Evolutionary conservation across 768 basidiomycete genomes (phyloP), one percentile per base, ranked within the genome.

Genomic region (Mycena vulgaris): DNA sequence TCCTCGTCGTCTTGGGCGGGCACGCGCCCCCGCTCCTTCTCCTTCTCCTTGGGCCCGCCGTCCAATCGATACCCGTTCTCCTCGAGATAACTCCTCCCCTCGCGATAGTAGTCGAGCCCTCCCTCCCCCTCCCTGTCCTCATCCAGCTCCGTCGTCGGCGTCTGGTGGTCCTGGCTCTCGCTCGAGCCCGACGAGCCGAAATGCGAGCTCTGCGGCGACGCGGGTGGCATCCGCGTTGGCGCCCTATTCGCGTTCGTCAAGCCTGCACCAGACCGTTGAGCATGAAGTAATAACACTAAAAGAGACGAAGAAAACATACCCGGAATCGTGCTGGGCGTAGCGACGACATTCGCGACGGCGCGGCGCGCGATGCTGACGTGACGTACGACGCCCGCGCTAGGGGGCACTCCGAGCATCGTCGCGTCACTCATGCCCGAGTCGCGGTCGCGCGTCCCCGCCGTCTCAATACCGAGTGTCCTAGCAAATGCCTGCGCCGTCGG

Each of bases 321-420:
- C 25, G 39, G 8, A 59, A 27, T 45, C 9, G 42, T 21, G 21
- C 19, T 47, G 30, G 42, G 16, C 47, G 63, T 37, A 51, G 83
- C 81, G 42, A 89, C 77, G 21, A 89, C 83, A 49, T 86, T 87
- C n/a, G 89, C 89, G 13, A 86, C 82, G 16, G 88, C 84, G 58
- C 86, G 81, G 64, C 87, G 81, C 28, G 85, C 88, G 14, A 90
- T 37, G 47, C 53, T 73, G 3, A 67, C 72, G 1, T 66, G 42
- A 6, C 62, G 62, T 30, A 75, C 71, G 4, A 70, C 52, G 1
- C 60, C 68, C 48, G 65, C 51, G 25, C 65, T 70, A 16, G 68
- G 49, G 21, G 72, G 72, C 2, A 66, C 61, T 13, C 64, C 68
- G 37, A 73, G 23, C 72, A 73, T 73, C 33, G 72, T 73, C 72